Conservation (phyloP, 768 basidiomycete genomes). For the Calocybe gangraenosa region DNA sequence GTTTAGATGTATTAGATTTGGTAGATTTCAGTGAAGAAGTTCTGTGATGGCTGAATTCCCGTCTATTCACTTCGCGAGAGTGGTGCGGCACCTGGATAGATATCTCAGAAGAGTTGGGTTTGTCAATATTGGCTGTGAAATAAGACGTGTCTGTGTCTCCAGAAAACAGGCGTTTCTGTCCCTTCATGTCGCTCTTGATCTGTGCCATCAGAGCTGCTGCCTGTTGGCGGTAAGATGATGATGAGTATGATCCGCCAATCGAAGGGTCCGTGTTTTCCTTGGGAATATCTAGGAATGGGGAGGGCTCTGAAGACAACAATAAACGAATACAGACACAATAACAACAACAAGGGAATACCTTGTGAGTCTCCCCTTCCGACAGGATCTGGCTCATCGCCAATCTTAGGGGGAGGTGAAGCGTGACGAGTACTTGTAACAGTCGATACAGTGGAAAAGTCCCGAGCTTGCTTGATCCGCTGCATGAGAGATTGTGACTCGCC, state of each 20-base stretch:
- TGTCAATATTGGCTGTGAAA: constrained; percentile 29
- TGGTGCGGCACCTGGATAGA: constrained; percentile 3
- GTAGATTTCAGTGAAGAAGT: constrained; percentile 16
- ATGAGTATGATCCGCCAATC: constrained; percentile 43
- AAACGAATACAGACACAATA: not conserved
- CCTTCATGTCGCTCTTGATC: constrained; percentile 75
- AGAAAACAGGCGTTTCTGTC: constrained; percentile 69
- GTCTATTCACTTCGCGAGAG: constrained; percentile 23
- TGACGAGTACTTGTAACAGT: constrained; percentile 46
- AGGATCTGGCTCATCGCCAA: constrained; percentile 10
- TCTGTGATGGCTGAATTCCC: constrained; percentile 25
- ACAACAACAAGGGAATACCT: constrained; percentile 15
- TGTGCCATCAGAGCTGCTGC: constrained; percentile 83
- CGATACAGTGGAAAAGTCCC: constrained; percentile 74
- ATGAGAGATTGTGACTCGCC: constrained; percentile 75
- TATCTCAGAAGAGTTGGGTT: constrained; percentile 17
- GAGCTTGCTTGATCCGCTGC: constrained; percentile 75
- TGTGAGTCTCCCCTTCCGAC: constrained; percentile 12
- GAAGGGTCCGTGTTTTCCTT: constrained; percentile 23
- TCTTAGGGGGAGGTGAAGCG: constrained; percentile 22
- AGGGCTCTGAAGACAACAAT: constrained; percentile 20
- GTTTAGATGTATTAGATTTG: constrained; percentile 14
- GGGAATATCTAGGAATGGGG: constrained; percentile 30
- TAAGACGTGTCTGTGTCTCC: constrained; percentile 56
- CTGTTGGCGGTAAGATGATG: constrained; percentile 67